Base-by-base conservation (phyloP, 371 early-diverging fungal species). In the Apophysomyces elegans region DNA sequence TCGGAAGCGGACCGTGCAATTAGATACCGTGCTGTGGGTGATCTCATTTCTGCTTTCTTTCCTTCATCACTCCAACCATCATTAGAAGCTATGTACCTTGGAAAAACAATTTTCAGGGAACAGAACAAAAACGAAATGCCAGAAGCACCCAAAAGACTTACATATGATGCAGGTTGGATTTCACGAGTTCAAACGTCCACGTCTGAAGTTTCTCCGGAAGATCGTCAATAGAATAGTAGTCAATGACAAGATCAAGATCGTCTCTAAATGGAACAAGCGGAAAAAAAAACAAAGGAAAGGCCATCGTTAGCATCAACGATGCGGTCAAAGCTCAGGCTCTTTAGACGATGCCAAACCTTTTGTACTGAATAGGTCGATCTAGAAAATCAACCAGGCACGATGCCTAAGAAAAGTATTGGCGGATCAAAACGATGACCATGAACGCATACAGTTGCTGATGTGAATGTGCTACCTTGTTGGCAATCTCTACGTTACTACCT, bases 51-150 rank as follows among this genome's bases (percentile, higher is more conserved):
- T 7, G 69, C 64, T 18, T 73, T 74, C 64, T 87, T 87, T 43
- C 76, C 77, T 39, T 70, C 67, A 6, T 79, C 79, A 65, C 72
- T 69, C 88, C 88, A 88, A 7, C 86, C 88, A 60, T 80, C 81
- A 11, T 88, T 81, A 2, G 88, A 84, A 5, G 73, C 68, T 16
- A 64, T 65, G 60, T 88, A 87, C 47, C 87, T 85, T 21, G 32
- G 3, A 26, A 26, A 2, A 26, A 26, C 32, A 26, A 26, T 26
- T 26, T 2, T 26, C 32, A 26, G 32, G 32, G 32, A 26, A 26
- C 32, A 26, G 32, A 26, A 26, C 32, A 26, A 26, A 26, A 26
- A 26, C 2, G 0, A 26, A 2, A 26, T 26, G 32, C 32, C 32
- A 26, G 32, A 26, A 26, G 32, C 32, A 3, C 2, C 2, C 32